phyloP scores from a whole-genome alignment of 352 stramenopile species.

The Elongisporangium prolatum region DNA sequence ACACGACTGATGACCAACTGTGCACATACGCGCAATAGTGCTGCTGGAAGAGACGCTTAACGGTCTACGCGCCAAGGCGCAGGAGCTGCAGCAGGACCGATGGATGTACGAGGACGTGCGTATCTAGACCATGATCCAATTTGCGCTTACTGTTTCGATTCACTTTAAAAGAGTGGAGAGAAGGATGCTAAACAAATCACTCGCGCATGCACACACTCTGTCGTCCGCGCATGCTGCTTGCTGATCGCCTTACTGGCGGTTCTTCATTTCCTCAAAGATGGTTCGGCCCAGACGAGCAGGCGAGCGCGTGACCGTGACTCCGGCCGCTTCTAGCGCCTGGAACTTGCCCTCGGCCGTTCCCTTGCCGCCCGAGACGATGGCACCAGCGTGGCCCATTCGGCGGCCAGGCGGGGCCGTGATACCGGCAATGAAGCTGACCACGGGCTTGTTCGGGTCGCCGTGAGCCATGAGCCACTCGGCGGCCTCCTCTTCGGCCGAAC shows the following conservation, averaged over 20 bases:
- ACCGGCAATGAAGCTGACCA: constrained; percentile 99
- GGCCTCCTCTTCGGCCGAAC: constrained; percentile 97
- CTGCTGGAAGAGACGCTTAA: constrained; percentile 54
- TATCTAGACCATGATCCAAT: constrained; percentile 17
- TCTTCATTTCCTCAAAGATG: constrained; percentile 96
- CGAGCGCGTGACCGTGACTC: constrained; percentile 95
- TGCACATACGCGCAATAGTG: constrained; percentile 17
- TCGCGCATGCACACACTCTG: background rate
- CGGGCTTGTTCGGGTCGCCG: constrained; percentile 98
- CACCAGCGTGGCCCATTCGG: constrained; percentile 98
- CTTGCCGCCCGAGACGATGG: constrained; percentile 98
- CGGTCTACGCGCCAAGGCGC: constrained; percentile 42
- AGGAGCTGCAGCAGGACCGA: constrained; percentile 59
- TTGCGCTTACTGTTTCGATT: background rate
- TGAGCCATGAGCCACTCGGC: constrained; percentile 97
- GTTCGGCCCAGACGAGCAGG: constrained; percentile 95
- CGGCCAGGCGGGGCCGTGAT: constrained; percentile 97
- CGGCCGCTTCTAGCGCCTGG: constrained; percentile 91
- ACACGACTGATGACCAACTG: constrained; percentile 4
- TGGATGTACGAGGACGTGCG: constrained; percentile 74
- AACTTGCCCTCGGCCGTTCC: constrained; percentile 98
- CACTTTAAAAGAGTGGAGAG: background rate
- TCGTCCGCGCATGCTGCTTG: constrained; percentile 7
- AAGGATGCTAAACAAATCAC: background rate
- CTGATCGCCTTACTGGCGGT: constrained; percentile 33